Percentiles rank a stretch among this genome's conserved stretches.
Conservation (phyloP, 1,284 basidiomycete genomes). For the Ceratobasidium sp. region DNA sequence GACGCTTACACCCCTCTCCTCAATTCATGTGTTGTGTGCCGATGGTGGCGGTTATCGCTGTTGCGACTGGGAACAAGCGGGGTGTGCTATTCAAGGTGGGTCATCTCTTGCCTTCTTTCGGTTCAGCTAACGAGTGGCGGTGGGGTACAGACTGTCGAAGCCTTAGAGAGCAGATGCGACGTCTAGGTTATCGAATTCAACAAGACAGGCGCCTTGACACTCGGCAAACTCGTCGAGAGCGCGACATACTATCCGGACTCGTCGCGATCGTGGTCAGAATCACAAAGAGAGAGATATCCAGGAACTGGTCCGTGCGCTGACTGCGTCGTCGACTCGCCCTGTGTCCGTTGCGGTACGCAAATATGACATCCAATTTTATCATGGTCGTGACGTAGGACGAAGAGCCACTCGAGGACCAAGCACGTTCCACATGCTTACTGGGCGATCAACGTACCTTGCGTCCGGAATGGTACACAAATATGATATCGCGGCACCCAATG, state of each 20-base stretch:
- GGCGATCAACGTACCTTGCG: too few relatives aligned
- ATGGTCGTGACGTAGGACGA: too few relatives aligned
- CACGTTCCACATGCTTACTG: too few relatives aligned
- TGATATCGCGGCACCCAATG: constrained; percentile 21
- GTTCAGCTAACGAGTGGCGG: not conserved
- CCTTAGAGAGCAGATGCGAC: constrained; percentile 56
- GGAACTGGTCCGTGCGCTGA: constrained; percentile 28
- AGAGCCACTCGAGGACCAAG: too few relatives aligned
- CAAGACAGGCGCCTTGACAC: constrained; percentile 66
- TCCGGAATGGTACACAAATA: constrained; percentile 8
- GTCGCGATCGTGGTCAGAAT: not conserved
- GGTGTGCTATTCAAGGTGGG: constrained; percentile 48
- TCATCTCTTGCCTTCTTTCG: not conserved
- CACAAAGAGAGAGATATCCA: constrained; percentile 17
- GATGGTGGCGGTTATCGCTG: constrained; percentile 53
- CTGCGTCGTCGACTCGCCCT: constrained; percentile 66
- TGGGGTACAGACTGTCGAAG: constrained; percentile 48
- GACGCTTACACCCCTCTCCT: too few relatives aligned
- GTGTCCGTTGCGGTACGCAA: constrained; percentile 39
- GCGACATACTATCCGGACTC: constrained; percentile 13
- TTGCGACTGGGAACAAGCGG: constrained; percentile 35
- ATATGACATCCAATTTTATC: too few relatives aligned
- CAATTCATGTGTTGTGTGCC: constrained; percentile 7
- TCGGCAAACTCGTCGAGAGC: constrained; percentile 57
- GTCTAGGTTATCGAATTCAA: constrained; percentile 62